Evolutionary conservation across 192 early-diverging fungal genomes (phyloP), one percentile per base, ranked within the genome.

Genomic region (Spizellomyces sp.): DNA sequence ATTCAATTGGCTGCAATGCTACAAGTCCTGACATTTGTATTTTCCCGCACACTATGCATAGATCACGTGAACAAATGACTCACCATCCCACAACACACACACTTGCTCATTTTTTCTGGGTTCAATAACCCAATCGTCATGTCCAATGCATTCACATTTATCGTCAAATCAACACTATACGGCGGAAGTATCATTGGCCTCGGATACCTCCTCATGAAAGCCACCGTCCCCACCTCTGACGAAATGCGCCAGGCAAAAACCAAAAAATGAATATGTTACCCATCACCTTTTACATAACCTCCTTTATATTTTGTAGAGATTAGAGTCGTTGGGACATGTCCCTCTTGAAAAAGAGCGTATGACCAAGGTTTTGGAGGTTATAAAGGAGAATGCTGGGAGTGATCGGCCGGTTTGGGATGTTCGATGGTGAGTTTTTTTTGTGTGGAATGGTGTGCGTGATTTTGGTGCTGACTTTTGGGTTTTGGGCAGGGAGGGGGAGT

Each of bases 361-460:
- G 43, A 19, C 44, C 9, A 27, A 48, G 15, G 45, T 17, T 27
- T 57, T 69, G 8, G 9, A 27, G 7, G 45, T 58, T 19, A 52
- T 69, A 1, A 41, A 69, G 3, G 67, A 69, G 45, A 69, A 69
- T 45, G 67, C 67, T 8, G 48, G 8, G 9, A 69, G 67, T 52
- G 56, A 69, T 19, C 52, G 67, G 56, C 67, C 67, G 9, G 15
- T 58, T 42, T 69, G 67, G 67, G 67, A 69, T 43, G 57, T 69
- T 7, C 52, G 57, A 0, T 22, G 67, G 67, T 69, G 47, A 66
- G 48, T 54, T 12, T 54, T 54, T 4, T 2, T 19, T 0, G 12
- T 36, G 27, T 36, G 27, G 27, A 36, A 36, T 36, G 0, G 27
- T 36, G 27, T 36, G 27, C 0, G 3, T 36, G 27, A 36, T 36